These are phyloP conservation scores for Phoma herbarum DNA, from an alignment of 2,329 filamentous ascomycete genomes.

Conservation along the genomic window DNA sequence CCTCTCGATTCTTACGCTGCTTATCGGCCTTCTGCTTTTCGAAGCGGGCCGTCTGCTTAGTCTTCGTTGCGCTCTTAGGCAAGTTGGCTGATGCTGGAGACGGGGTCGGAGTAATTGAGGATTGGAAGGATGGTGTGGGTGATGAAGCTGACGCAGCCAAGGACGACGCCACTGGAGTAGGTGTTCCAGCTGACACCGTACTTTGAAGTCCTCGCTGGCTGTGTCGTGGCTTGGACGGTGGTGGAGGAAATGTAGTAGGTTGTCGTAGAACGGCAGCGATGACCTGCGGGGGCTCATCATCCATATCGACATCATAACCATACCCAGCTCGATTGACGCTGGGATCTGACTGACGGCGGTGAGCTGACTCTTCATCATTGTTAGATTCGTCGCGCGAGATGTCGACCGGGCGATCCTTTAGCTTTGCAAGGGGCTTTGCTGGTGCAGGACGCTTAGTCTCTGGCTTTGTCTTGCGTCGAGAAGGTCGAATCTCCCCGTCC, in stretches of 20 bases:
- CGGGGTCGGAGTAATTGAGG: not conserved
- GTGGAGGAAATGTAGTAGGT: not conserved
- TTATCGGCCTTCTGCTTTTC: not conserved
- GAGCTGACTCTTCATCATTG: not conserved
- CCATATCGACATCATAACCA: not conserved
- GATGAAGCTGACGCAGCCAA: not conserved
- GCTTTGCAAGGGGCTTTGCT: not conserved
- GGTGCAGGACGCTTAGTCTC: not conserved
- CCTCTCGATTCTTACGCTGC: not conserved
- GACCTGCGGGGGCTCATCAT: not conserved
- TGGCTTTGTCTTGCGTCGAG: not conserved
- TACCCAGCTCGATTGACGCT: not conserved
- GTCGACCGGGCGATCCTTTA: not conserved
- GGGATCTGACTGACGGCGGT: not conserved
- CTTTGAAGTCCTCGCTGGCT: not conserved
- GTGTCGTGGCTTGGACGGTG: not conserved
- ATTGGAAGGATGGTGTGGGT: not conserved
- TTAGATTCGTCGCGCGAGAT: not conserved
- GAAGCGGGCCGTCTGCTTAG: not conserved
- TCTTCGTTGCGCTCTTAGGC: not conserved
- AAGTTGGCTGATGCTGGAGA: not conserved
- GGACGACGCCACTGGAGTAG: not conserved
- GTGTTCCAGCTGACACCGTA: not conserved
- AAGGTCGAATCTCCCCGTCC: not conserved
- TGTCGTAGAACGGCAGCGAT: not conserved